Percentiles rank a stretch among this genome's conserved stretches.
These are phyloP conservation scores for Tremellales sp. DNA, from an alignment of 1,284 basidiomycete genomes.

Conservation along the genomic window DNA sequence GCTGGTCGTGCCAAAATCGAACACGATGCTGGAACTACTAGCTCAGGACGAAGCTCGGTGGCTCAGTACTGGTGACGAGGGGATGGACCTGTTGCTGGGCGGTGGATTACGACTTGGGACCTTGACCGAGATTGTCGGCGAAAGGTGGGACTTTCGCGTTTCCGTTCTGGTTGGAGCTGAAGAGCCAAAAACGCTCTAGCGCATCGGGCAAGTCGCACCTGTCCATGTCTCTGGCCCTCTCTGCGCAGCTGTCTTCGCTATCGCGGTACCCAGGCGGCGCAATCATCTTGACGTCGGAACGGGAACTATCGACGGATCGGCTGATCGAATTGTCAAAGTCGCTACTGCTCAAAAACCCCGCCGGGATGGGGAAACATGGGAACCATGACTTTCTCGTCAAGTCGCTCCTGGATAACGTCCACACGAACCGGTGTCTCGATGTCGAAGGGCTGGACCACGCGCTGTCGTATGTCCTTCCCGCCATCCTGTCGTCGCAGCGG, in stretches of 20 bases:
- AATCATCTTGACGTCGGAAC: conserved; percentile 68
- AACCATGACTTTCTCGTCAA: conserved; percentile 14
- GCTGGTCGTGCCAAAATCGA: conserved; percentile 24
- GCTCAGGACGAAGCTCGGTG: conserved; percentile 19
- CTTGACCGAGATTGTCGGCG: conserved; percentile 80
- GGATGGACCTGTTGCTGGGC: conserved; percentile 63
- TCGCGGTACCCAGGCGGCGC: conserved; percentile 57
- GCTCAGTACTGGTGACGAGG: conserved; percentile 62
- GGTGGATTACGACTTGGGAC: conserved; percentile 71
- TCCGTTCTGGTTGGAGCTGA: background rate
- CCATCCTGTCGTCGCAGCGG: conserved; percentile 51
- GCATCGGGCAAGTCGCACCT: conserved; percentile 85
- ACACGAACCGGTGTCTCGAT: conserved; percentile 58
- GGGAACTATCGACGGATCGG: conserved; percentile 65
- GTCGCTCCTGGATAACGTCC: conserved; percentile 59
- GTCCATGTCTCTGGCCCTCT: conserved; percentile 69
- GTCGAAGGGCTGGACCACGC: conserved; percentile 63
- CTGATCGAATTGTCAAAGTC: conserved; percentile 49
- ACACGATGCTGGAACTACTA: too few relatives aligned
- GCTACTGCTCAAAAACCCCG: conserved; percentile 9
- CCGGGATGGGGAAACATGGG: conserved; percentile 1
- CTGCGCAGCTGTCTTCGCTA: conserved; percentile 62
- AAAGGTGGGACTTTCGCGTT: conserved; percentile 62
- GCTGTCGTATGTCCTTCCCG: conserved; percentile 62
- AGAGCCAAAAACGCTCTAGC: conserved; percentile 50